Conservation (phyloP, 2,329 filamentous ascomycete genomes). For the Zalaria sp. region DNA sequence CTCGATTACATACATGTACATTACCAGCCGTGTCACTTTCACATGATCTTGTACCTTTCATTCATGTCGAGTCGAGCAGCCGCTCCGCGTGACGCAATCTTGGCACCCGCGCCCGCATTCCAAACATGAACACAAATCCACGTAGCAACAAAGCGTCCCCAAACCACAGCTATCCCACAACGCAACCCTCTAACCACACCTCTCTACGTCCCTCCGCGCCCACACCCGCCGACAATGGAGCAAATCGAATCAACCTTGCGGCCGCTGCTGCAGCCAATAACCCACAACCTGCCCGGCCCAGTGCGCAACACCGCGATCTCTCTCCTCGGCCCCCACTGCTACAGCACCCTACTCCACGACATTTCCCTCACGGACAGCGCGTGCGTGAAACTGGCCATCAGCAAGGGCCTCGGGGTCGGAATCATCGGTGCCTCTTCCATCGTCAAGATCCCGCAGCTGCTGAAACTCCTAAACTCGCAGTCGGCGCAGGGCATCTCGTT, state of each 20-base stretch:
- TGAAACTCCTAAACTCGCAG: constrained; percentile 73
- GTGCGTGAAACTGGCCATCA: constrained; percentile 81
- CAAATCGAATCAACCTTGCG: constrained; percentile 28
- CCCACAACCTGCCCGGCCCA: constrained; percentile 46
- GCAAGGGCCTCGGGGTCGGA: constrained; percentile 82
- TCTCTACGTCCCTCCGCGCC: too few relatives aligned
- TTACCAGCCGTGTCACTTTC: too few relatives aligned
- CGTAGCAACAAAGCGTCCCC: too few relatives aligned
- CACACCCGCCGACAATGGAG: constrained; percentile 22
- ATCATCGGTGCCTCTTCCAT: constrained; percentile 84
- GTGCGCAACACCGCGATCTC: constrained; percentile 62
- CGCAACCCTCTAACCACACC: too few relatives aligned
- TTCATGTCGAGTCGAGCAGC: too few relatives aligned
- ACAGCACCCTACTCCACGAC: constrained; percentile 72
- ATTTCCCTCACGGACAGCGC: constrained; percentile 62
- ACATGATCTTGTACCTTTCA: too few relatives aligned
- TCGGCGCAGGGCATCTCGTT: constrained; percentile 79
- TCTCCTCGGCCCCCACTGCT: constrained; percentile 70
- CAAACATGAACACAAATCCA: too few relatives aligned
- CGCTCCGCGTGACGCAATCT: too few relatives aligned
- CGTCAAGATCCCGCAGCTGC: constrained; percentile 92
- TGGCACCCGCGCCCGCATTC: too few relatives aligned
- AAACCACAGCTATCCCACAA: too few relatives aligned
- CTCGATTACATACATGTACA: too few relatives aligned
- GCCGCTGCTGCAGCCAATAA: constrained; percentile 27